Conservation (phyloP, 1,284 basidiomycete species). For the Sporisorium exsertum region DNA sequence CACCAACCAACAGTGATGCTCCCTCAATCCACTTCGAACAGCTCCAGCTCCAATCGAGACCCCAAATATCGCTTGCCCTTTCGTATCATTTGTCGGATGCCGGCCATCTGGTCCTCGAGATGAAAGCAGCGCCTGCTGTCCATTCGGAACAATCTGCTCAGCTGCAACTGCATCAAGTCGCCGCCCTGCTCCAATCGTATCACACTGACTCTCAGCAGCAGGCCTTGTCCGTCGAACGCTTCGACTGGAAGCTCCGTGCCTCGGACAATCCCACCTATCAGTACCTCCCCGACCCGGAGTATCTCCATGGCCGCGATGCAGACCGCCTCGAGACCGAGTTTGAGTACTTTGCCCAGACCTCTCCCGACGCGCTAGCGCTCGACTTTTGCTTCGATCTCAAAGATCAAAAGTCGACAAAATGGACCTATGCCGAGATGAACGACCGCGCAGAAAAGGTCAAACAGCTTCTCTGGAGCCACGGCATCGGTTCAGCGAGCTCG, state of each 20-base stretch:
- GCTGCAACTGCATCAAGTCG: conserved; percentile 49
- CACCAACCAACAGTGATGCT: neutral
- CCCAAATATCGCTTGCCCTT: conserved; percentile 38
- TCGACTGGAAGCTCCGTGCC: conserved; percentile 44
- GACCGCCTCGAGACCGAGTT: conserved; percentile 58
- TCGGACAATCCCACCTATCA: conserved; percentile 47
- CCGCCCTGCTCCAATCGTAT: conserved; percentile 46
- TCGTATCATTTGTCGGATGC: conserved; percentile 13
- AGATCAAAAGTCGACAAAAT: conserved; percentile 26
- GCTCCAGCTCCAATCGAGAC: conserved; percentile 19
- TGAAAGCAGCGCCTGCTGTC: conserved; percentile 47
- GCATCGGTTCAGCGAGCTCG: conserved; percentile 45
- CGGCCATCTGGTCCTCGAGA: conserved; percentile 18
- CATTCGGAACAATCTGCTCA: conserved; percentile 51
- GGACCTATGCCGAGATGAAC: conserved; percentile 62
- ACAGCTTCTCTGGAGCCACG: conserved; percentile 45
- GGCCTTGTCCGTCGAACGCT: conserved; percentile 41
- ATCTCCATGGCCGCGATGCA: conserved; percentile 29
- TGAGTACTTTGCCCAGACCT: conserved; percentile 43
- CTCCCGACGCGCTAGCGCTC: conserved; percentile 54
- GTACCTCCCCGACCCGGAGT: conserved; percentile 38
- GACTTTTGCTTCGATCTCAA: conserved; percentile 57
- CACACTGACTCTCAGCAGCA: conserved; percentile 23
- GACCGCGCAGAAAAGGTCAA: conserved; percentile 52
- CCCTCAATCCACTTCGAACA: conserved; percentile 19